phyloP scores from a whole-genome alignment of 345 rosid species.

The Camelina hispida region DNA sequence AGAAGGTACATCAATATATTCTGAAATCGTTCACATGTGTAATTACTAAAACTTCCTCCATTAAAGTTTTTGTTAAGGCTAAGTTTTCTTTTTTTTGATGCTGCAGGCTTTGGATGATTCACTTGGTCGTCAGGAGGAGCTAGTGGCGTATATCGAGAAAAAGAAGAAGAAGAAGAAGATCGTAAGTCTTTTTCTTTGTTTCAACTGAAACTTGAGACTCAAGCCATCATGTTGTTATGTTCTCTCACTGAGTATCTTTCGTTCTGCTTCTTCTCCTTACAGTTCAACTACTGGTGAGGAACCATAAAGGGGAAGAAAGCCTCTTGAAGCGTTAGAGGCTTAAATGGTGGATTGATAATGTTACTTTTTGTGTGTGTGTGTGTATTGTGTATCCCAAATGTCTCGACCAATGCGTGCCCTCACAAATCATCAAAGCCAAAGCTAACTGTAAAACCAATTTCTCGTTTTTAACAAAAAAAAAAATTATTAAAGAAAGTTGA shows the following conservation, averaged over 20 bases:
- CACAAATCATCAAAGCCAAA: conserved; percentile 23
- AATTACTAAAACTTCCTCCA: conserved; percentile 5
- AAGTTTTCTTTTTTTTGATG: not conserved
- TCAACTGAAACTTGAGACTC: conserved; percentile 12
- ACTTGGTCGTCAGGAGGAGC: conserved; percentile 69
- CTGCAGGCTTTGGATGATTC: conserved; percentile 85
- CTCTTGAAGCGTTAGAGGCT: conserved; percentile 31
- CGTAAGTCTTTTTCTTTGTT: conserved; percentile 35
- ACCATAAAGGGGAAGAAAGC: not conserved
- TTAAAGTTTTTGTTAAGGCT: not conserved
- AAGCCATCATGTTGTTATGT: conserved; percentile 13
- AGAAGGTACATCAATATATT: conserved; percentile 55
- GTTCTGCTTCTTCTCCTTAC: conserved; percentile 14
- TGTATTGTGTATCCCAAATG: conserved; percentile 5
- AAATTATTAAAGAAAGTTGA: conserved; percentile 27
- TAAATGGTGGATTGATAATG: conserved; percentile 27
- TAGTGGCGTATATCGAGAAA: conserved; percentile 74
- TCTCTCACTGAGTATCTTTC: not conserved
- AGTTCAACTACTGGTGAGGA: conserved; percentile 42
- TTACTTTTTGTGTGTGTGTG: conserved; percentile 11
- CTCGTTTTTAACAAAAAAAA: not conserved
- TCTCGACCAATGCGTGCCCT: conserved; percentile 20
- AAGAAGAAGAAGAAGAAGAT: conserved; percentile 89
- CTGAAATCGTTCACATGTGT: not conserved
- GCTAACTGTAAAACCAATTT: conserved; percentile 33